Evolutionary conservation across 352 stramenopile genomes (phyloP).

Genomic region (Phytopythium boreale): DNA sequence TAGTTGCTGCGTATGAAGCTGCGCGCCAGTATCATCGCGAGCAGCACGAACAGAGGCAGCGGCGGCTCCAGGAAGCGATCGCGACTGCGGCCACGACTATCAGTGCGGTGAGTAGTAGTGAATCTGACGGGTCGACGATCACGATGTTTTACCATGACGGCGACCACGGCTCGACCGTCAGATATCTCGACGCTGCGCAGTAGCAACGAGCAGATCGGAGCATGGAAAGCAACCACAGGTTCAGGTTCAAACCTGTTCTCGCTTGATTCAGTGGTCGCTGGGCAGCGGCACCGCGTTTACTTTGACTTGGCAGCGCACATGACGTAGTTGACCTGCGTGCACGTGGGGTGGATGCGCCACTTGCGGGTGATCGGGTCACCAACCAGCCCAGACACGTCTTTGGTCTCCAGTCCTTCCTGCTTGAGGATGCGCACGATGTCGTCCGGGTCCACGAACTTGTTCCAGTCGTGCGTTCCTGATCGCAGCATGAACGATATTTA

Average conservation of each 20-base stretch:
- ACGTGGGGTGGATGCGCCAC: slow-evolving; percentile 73
- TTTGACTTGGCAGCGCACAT: slow-evolving; percentile 67
- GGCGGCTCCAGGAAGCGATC: not conserved
- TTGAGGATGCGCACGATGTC: slow-evolving; percentile 59
- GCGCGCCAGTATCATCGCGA: not conserved
- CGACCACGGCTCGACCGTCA: not conserved
- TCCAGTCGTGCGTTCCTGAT: slow-evolving; percentile 79
- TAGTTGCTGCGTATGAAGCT: slow-evolving; percentile 20
- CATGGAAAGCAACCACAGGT: not conserved
- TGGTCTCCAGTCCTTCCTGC: slow-evolving; percentile 52
- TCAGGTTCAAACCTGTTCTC: not conserved
- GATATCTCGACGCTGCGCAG: not conserved
- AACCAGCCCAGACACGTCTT: slow-evolving; percentile 78
- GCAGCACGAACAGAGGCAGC: not conserved
- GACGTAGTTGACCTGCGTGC: slow-evolving; percentile 83
- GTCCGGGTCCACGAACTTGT: slow-evolving; percentile 77
- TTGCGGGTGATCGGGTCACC: slow-evolving; percentile 68
- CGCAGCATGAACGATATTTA: not conserved
- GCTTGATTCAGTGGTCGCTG: not conserved
- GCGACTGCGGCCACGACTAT: not conserved
- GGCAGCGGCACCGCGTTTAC: slow-evolving; percentile 8
- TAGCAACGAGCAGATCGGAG: not conserved
- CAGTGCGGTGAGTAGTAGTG: not conserved
- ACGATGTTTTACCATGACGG: not conserved
- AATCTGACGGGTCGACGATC: not conserved